A percentile compares a stretch with the other conserved stretches of the same genome.
These are phyloP conservation scores for Lactarius indigo DNA, from an alignment of 768 basidiomycete species.

Conservation along the genomic window DNA sequence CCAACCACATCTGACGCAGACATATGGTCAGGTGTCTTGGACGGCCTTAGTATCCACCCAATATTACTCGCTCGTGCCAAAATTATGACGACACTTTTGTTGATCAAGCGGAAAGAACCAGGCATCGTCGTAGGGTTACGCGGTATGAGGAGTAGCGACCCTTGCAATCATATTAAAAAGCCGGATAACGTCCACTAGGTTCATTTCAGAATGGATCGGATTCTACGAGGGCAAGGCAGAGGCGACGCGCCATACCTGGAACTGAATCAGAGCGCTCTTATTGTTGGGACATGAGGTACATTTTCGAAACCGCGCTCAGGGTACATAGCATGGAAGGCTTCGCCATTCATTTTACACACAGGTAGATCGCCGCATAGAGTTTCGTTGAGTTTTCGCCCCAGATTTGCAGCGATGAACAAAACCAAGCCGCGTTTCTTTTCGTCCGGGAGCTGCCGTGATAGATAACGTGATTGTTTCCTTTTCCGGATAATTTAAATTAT, in stretches of 20 bases:
- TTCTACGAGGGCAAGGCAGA: not conserved
- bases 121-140: not conserved
- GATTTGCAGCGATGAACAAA: not conserved
- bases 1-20: not conserved
- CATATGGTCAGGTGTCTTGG: not conserved
- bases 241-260: not conserved
- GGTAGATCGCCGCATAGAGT: not conserved
- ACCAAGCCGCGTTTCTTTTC: not conserved
- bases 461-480: not conserved
- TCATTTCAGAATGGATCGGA: not conserved
- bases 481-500: not conserved
- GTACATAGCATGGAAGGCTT: not conserved
- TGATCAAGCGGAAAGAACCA: not conserved
- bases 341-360: not conserved
- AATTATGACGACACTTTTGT: not conserved
- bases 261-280: not conserved
- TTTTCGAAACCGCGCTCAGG: not conserved
- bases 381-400: not conserved
- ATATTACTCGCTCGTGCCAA: not conserved
- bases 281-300: not conserved
- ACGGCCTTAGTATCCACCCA: not conserved
- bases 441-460: not conserved
- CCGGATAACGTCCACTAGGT: not conserved
- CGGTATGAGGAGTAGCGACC: not conserved
- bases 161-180: not conserved